phyloP scores from a whole-genome alignment of 2,329 filamentous ascomycete species.

The Chaetoscypha palmicola region DNA sequence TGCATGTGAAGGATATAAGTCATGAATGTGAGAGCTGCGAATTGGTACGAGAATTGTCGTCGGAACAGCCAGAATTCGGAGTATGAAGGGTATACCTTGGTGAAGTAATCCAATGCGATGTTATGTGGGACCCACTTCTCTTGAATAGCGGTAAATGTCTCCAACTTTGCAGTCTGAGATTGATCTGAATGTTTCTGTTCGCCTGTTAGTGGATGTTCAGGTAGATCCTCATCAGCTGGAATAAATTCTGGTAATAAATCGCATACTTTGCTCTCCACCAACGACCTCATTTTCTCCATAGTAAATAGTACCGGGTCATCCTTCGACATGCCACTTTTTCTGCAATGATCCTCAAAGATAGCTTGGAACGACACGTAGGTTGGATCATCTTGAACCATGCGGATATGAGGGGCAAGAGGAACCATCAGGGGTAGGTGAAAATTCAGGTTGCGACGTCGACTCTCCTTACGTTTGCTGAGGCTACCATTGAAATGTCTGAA shows the following conservation, averaged over 20 bases:
- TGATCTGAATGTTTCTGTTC: conserved; percentile 62
- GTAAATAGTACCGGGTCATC: conserved; percentile 93
- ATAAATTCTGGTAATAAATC: not conserved
- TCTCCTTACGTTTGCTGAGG: conserved; percentile 88
- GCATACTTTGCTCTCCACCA: conserved; percentile 51
- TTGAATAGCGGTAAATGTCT: conserved; percentile 93
- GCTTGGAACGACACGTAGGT: conserved; percentile 92
- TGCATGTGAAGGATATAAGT: conserved; percentile 98
- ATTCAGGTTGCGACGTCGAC: conserved; percentile 82
- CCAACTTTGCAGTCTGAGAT: conserved; percentile 65
- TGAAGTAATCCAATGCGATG: conserved; percentile 83
- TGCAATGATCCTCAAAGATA: conserved; percentile 93
- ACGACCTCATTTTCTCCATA: conserved; percentile 82
- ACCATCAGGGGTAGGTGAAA: conserved; percentile 96
- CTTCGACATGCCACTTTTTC: conserved; percentile 78
- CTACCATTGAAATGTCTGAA: conserved; percentile 97
- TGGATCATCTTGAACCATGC: conserved; percentile 90
- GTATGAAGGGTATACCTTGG: conserved; percentile 77
- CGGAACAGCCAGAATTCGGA: conserved; percentile 98
- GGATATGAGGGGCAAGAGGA: conserved; percentile 86
- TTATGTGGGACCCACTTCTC: conserved; percentile 84
- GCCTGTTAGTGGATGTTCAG: conserved; percentile 33
- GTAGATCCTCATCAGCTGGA: not conserved
- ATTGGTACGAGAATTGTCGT: conserved; percentile 91
- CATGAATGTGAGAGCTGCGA: conserved; percentile 94